Base-by-base conservation (phyloP, 2,329 filamentous ascomycete species). In the Fragosphaeria purpurea region DNA sequence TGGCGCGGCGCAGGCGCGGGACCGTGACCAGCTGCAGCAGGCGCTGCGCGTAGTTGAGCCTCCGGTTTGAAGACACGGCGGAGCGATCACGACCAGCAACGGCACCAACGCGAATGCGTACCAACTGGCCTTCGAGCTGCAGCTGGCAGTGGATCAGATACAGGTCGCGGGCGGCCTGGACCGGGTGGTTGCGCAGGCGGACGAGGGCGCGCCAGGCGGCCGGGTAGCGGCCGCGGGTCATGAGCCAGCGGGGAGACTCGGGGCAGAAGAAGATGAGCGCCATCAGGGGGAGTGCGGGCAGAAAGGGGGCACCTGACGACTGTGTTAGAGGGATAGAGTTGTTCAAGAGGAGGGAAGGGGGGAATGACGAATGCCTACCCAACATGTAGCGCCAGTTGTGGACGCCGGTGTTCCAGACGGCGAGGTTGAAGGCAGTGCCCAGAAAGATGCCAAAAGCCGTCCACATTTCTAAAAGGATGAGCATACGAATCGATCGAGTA, bases 1-100 rank as follows among this genome's bases (percentile, higher is more conserved):
- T 90, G 5, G 88, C 88, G 41, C 83, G 76, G 9, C 83, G 76
- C 9, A 85, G 71, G 43, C 85, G 76, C 1, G 84, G 81, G 51
- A 87, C 75, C 9, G 80, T 85, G 60, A 88, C 22, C 3, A 22
- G 22, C 22, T 22, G 22, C 22, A 22, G 22, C 22, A 22, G 22
- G 22, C 22, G 22, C 22, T 22, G 22, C 22, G 22, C 22, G 22
- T 22, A 22, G 22, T 22, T 22, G 22, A 3, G 22, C 22, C 22
- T 2, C 22, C 22, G 22, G 22, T 3, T 22, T 3, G 22, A 22
- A 22, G 22, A 22, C 22, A 22, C 22, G 22, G 22, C 22, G 22
- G 22, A 22, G 3, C 22, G 22, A 22, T 22, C 22, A 22, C 22
- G 22, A 22, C 22, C 22, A 3, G 22, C 22, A 22, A 2, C 22